Evolutionary conservation across 352 stramenopile species (phyloP), one percentile per base, ranked within the genome.

Genomic region (Phytopythium sindhum): DNA sequence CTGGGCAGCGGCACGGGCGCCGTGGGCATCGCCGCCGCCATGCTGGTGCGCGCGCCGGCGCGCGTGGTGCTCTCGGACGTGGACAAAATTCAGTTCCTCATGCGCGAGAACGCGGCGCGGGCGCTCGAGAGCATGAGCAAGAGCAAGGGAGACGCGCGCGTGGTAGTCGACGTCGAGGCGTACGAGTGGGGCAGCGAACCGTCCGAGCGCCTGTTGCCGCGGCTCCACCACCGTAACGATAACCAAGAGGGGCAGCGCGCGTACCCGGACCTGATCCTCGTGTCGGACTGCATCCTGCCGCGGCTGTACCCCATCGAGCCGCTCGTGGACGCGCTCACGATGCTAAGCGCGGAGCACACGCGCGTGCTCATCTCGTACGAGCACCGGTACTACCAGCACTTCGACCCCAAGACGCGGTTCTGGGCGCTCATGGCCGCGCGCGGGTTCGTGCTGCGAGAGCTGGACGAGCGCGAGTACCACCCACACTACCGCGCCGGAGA

Each of bases 271-370:
- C 61, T 98, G 31, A 83, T 99, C 29, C 73, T 98, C 11, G 89
- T 98, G 45, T 97, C 95, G 2, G 95, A 99, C 70, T 98, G 95
- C 72, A 96, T 99, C 29, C 67, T 99, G 8, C 96, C 96, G n/a
- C 89, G 97, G 37, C 71, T 99, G 31, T 99, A 98, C 74, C 94
- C 96, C 0, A 97, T 99, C 56, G 92, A 97, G 59, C 95, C 96
- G 2, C 86, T 98, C 28, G 91, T 98, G 9, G 79, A 90, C 31
- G 94, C 90, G 12, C 80, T 98, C 44, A 79, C 85, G 47, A 71
- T 86, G 33, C 80, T 98, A 31, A 74, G 67, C 15, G 64, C 67
- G 29, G 31, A 69, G 0, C 66, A 82, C 24, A 91, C 86, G 15
- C 77, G 52, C 0, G 74, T 94, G 26, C 61, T 97, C 42, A 89